These are phyloP conservation scores for Polytolypa hystricis DNA, from an alignment of 2,329 filamentous ascomycete species.

Conservation along the genomic window DNA sequence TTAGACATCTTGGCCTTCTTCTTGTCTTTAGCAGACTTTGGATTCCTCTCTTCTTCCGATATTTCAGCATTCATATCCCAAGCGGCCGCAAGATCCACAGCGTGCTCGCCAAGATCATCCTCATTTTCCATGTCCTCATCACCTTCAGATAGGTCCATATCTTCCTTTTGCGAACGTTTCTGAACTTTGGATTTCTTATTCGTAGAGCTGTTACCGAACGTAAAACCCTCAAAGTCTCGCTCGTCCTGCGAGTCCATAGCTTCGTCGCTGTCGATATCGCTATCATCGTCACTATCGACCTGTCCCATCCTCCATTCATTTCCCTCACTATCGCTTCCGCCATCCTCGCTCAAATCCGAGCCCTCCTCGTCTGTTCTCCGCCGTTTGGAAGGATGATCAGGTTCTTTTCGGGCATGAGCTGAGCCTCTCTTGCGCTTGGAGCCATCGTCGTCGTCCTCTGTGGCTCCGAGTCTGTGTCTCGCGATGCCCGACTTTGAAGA, in stretches of 20 bases:
- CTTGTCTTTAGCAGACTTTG: slow-evolving; percentile 19
- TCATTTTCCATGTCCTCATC: slow-evolving; percentile 34
- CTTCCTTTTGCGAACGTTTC: slow-evolving; percentile 28
- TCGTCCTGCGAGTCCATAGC: slow-evolving; percentile 84
- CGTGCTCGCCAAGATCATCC: slow-evolving; percentile 53
- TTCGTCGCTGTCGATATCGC: slow-evolving; percentile 62
- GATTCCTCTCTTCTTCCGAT: slow-evolving; percentile 33
- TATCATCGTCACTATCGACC: slow-evolving; percentile 55
- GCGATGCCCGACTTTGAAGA: slow-evolving; percentile 44
- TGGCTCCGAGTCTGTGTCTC: slow-evolving; percentile 48
- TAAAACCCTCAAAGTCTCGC: slow-evolving; percentile 69
- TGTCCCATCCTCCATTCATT: slow-evolving; percentile 74
- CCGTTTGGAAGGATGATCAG: slow-evolving; percentile 30
- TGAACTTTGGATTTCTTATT: slow-evolving; percentile 18
- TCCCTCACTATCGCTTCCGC: slow-evolving; percentile 74
- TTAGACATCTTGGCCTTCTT: slow-evolving; percentile 15
- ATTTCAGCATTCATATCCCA: slow-evolving; percentile 45
- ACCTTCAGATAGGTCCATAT: slow-evolving; percentile 34
- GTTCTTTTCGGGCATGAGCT: slow-evolving; percentile 27
- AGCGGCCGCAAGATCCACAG: slow-evolving; percentile 51
- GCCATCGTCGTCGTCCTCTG: slow-evolving; percentile 41
- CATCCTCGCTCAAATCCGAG: slow-evolving; percentile 49
- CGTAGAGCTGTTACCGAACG: slow-evolving; percentile 51
- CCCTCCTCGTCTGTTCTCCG: slow-evolving; percentile 28
- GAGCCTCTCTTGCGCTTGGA: slow-evolving; percentile 27